A percentile compares a stretch with the other conserved stretches of the same genome.
These are phyloP conservation scores for Metarhizium anisopliae DNA, from an alignment of 2,329 filamentous ascomycete genomes.

Conservation along the genomic window DNA sequence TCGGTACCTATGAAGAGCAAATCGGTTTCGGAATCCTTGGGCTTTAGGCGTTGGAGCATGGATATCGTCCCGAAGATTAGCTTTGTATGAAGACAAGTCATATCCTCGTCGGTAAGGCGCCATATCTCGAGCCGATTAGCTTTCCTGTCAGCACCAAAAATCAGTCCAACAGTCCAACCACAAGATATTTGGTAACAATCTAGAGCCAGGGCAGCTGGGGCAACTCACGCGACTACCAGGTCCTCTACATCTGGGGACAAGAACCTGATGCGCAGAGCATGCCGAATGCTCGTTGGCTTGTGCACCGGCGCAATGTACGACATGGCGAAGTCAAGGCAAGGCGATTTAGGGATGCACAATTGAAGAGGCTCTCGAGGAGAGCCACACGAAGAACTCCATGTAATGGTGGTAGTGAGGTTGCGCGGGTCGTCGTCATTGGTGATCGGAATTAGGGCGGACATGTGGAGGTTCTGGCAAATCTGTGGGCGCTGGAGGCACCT, in stretches of 20 bases:
- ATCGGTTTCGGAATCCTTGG: conserved; percentile 65
- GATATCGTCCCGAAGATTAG: conserved; percentile 78
- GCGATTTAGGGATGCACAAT: not conserved
- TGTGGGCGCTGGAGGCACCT: no score
- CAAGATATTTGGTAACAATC: not conserved
- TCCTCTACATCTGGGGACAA: conserved; percentile 67
- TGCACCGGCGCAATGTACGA: conserved; percentile 93
- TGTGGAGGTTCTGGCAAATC: not conserved
- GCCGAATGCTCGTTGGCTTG: conserved; percentile 79
- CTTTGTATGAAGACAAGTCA: conserved; percentile 58
- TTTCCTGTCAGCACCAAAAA: conserved; percentile 45
- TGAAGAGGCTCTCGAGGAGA: conserved; percentile 13
- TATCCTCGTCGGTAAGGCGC: conserved; percentile 53
- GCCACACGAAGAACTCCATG: conserved; percentile 19
- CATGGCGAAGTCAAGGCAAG: conserved; percentile 44
- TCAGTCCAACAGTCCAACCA: not conserved
- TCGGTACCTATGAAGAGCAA: conserved; percentile 91
- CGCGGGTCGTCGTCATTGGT: not conserved
- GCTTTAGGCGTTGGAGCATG: conserved; percentile 73
- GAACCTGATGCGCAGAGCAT: conserved; percentile 76
- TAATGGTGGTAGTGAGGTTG: not conserved
- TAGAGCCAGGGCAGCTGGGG: not conserved
- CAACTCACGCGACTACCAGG: conserved; percentile 73
- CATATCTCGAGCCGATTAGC: conserved; percentile 83
- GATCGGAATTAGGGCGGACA: not conserved